phyloP scores from a whole-genome alignment of 768 basidiomycete genomes.

The Holtermanniella nyarrowii region DNA sequence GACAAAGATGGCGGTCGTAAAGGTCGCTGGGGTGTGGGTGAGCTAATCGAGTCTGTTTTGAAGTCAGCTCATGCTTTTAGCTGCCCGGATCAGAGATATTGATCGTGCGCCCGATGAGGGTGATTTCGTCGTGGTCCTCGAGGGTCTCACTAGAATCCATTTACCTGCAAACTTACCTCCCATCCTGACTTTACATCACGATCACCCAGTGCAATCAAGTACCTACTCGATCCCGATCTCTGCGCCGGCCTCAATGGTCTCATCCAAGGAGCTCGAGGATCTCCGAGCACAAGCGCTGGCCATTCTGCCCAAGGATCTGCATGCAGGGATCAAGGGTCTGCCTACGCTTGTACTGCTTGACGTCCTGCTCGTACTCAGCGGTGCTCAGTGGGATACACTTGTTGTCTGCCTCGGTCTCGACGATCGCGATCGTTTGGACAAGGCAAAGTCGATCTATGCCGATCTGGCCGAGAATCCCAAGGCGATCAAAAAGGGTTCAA shows the following conservation, averaged over 20 bases:
- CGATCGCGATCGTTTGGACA: background rate
- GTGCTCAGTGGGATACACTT: background rate
- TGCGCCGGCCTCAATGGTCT: no score
- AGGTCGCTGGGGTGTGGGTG: background rate
- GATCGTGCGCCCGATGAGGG: background rate
- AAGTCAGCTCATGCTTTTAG: background rate
- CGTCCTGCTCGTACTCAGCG: background rate
- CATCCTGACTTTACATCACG: background rate
- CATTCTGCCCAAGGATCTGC: background rate
- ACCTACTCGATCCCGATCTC: background rate
- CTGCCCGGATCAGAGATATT: background rate
- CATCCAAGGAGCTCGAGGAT: background rate
- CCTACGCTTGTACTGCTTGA: background rate
- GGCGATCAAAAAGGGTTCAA: background rate
- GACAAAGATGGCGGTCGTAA: background rate
- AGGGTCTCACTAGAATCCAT: background rate
- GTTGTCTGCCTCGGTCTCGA: background rate
- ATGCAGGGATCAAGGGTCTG: background rate
- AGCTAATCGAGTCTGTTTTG: background rate
- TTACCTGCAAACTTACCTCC: background rate
- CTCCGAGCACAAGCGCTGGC: background rate
- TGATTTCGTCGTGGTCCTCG: background rate
- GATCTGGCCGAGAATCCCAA: background rate
- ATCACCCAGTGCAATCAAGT: background rate
- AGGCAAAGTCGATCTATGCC: background rate